Base-by-base conservation (phyloP, 345 rosid genomes). In the Citrus hindsii region DNA sequence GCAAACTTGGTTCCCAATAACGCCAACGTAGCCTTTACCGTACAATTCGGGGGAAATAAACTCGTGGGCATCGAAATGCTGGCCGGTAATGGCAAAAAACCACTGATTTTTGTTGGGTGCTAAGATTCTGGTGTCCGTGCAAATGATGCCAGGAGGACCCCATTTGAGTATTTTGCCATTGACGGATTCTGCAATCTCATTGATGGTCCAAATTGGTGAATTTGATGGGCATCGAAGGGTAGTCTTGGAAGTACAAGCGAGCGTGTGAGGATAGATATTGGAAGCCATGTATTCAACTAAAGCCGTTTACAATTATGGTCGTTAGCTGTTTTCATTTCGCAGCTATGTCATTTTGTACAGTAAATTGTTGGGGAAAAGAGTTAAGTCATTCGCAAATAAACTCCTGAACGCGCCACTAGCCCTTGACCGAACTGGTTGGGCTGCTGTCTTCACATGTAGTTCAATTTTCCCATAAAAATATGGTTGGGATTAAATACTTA, bases 141-240 rank as follows among this genome's bases (percentile, higher is more conserved):
- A 79, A 69, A 84, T 69, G 60, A 72, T 59, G 18, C 82, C 84
- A 3, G 84, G 84, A 74, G 80, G 82, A 60, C 86, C 82, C 84
- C 84, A 78, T 81, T 55, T 51, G 24, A 76, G 69, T 33, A 84
- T 71, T 74, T 58, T 75, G 76, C 84, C 86, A 22, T 71, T 46
- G 33, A 79, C 78, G 19, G 82, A 81, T 71, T 84, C 72, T 1
- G 86, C 80, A 18, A 81, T 76, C 78, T 81, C 79, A 16, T 67
- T 22, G 48, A 55, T 71, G 22, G 61, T 70, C 79, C 83, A 80
- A 53, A 61, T 33, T 32, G 79, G 71, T 35, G 82, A 62, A 35
- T 73, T 75, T 21, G 58, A 58, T 33, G 28, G 27, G 25, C n/a
- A 28, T 10, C 9, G 64, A 38, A 32, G 3, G 9, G 33, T 66